Evolutionary conservation across 345 rosid species (phyloP), one percentile per base, ranked within the genome.

Genomic region (Euclidium syriacum): DNA sequence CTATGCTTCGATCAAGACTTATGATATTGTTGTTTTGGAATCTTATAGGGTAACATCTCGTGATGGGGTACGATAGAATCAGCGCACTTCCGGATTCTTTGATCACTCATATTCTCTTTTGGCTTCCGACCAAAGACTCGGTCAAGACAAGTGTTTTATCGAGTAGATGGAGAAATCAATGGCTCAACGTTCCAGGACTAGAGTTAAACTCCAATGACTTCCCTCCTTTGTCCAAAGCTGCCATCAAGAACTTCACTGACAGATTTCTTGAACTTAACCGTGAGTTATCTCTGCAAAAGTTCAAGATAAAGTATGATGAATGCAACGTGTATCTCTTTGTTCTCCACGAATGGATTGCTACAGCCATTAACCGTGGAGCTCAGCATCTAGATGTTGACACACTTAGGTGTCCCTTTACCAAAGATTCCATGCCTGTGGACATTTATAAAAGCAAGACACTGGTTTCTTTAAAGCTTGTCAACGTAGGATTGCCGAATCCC

Each of bases 381-480:
- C 53, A 44, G 20, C 65, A 59, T 20, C 26, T 59, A 12, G 42
- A 30, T 8, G 23, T 43, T 44, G 42, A 32, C 17, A 39, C 17
- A 1, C 41, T 10, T 6, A 16, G 2, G 10, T 9, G 3, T 54
- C 25, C 1, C 0, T 9, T 0, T 10, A 3, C 12, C 22, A 17
- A 35, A 17, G 36, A 7, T 6, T 15, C 23, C 44, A 42, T 55
- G n/a, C 30, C 39, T 43, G 10, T 10, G 14, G 7, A 26, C 9
- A 44, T 65, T 19, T 65, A 42, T 10, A 6, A 11, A 42, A 59
- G 65, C 42, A 30, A 46, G n/a, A 59, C 65, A 32, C 20, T 43
- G 42, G 42, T 59, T 20, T 30, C 65, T 44, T 12, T 59, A 23
- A 59, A 44, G 39, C 53, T 59, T 3, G 65, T 30, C 6, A 2